Base-by-base conservation (phyloP, 352 stramenopile genomes). In the Globisporangium parvum region DNA sequence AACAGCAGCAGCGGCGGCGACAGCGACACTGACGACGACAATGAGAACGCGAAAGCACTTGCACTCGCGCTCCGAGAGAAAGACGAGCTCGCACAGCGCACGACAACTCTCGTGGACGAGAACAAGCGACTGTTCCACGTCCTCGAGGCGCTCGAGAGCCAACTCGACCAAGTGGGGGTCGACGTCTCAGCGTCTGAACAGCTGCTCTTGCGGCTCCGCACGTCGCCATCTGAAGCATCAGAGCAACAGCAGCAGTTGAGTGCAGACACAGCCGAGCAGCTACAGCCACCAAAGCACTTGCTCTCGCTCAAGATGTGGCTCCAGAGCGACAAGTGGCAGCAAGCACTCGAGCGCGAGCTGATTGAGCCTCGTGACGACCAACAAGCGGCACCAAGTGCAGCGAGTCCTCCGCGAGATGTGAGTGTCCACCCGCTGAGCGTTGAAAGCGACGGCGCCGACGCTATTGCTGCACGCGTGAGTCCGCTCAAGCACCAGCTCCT, bases 241-340 rank as follows among this genome's bases (percentile, higher is more conserved):
- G 11, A 24, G 39, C 42, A 26, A 12, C 24, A 18, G 8, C 14
- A 6, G 5, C n/a, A 21, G 15, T n/a, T 46, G 3, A 15, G 35
- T 33, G 20, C 3, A 26, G n/a, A 46, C 18, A 6, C 42, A 20
- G 21, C 6, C 28, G 28, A 33, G 28, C 6, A 2, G 6, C 28
- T 33, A 33, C 2, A 2, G 28, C 28, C 39, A n/a, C 26, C 33
- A 6, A 31, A 60, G 58, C 37, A 51, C 44, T 35, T 45, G 18
- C 54, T 69, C 39, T 65, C 74, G 3, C 63, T 85, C 31, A 84
- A 85, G 52, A 65, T 76, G n/a, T 88, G 74, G 75, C 24, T 88
- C 10, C 66, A 77, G 49, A 77, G 66, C 39, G 75, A 83, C 39
- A 76, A 61, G 20, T 81, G 72, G 70, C 50, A 66, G 55, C 61